Evolutionary conservation across 2,329 filamentous ascomycete species (phyloP).

Genomic region (Laburnicola sp.): DNA sequence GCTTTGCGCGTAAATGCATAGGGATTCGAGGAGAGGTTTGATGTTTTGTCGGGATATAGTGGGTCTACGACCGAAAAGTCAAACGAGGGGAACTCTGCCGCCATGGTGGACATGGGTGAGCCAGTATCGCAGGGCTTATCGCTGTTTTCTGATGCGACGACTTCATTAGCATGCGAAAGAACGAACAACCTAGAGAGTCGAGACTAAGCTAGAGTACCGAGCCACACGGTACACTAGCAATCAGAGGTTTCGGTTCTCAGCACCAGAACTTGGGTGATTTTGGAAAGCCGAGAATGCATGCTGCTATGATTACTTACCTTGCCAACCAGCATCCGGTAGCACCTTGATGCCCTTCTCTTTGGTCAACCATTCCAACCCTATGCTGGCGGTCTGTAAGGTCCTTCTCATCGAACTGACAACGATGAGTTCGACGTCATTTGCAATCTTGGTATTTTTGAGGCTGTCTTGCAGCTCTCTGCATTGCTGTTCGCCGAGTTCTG

Average conservation of each 20-base stretch:
- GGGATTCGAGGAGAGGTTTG: slow-evolving; percentile 36
- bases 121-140: slow-evolving; percentile 65
- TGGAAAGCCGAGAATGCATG: too few relatives aligned
- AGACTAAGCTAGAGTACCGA: neutral
- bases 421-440: slow-evolving; percentile 56
- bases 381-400: slow-evolving; percentile 65
- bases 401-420: slow-evolving; percentile 67
- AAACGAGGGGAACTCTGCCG: slow-evolving; percentile 57
- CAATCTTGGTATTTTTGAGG: slow-evolving; percentile 43
- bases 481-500: slow-evolving; percentile 48
- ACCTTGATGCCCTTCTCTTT: slow-evolving; percentile 53
- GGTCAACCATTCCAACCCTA: slow-evolving; percentile 62
- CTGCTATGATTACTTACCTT: slow-evolving; percentile 51
- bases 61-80: slow-evolving; percentile 62
- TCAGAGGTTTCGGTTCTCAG: too few relatives aligned
- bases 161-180: neutral
- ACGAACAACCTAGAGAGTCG: neutral
- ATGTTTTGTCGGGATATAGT: slow-evolving; percentile 65
- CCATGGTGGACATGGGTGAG: slow-evolving; percentile 50
- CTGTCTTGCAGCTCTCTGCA: slow-evolving; percentile 46
- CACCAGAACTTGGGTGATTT: too few relatives aligned
- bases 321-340: slow-evolving; percentile 65
- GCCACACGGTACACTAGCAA: too few relatives aligned
- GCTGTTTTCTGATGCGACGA: slow-evolving; percentile 43
- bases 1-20: slow-evolving; percentile 60